These are phyloP conservation scores for Bruguiera hainesii DNA, from an alignment of 441 rosid species.

Conservation along the genomic window DNA sequence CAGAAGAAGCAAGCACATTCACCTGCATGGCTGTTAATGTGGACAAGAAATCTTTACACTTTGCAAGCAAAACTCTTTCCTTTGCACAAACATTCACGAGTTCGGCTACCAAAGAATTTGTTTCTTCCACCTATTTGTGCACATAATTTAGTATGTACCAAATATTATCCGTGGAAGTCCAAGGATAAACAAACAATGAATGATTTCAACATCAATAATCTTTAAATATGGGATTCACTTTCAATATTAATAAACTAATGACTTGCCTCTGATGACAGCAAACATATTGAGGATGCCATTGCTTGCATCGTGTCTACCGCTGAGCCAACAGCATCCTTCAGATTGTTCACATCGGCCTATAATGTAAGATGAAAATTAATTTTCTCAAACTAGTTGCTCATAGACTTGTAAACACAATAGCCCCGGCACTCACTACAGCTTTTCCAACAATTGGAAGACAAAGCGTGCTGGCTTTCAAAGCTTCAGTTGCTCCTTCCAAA, in stretches of 20 bases:
- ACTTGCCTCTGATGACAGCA: conserved; percentile 58
- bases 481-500: conserved; percentile 72
- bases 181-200: conserved; percentile 7
- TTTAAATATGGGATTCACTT: background rate
- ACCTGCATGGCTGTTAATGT: conserved; percentile 73
- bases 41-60: conserved; percentile 60
- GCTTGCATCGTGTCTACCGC: conserved; percentile 86
- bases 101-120: conserved; percentile 53
- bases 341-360: conserved; percentile 70
- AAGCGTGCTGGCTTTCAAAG: conserved; percentile 80
- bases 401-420: background rate
- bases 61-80: conserved; percentile 59
- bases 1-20: conserved; percentile 6
- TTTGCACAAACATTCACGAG: conserved; percentile 47
- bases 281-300: conserved; percentile 68
- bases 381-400: conserved; percentile 14
- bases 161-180: background rate
- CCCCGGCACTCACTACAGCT: conserved; percentile 51
- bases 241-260: conserved; percentile 4
- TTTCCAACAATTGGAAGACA: conserved; percentile 85
- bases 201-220: background rate
- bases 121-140: conserved; percentile 50
- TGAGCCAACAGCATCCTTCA: conserved; percentile 73
- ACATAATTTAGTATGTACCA: conserved; percentile 9
- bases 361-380: conserved; percentile 9